These are phyloP conservation scores for Termitomyces heimii DNA, from an alignment of 768 basidiomycete species.

Conservation along the genomic window DNA sequence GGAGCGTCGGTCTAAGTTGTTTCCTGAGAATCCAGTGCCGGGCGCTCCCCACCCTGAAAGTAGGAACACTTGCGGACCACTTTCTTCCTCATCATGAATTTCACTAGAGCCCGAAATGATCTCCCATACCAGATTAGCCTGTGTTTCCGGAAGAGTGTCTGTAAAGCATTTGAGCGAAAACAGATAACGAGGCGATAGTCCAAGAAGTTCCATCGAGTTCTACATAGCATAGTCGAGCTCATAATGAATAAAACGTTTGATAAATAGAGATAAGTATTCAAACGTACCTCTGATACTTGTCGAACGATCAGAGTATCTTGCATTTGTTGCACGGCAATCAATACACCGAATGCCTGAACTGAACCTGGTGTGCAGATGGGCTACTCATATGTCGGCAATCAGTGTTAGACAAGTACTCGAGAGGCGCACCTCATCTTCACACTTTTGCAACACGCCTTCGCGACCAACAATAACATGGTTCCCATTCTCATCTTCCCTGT, in stretches of 20 bases:
- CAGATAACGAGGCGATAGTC: constrained; percentile 62
- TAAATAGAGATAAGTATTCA: background rate
- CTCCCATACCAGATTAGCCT: constrained; percentile 66
- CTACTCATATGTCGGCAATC: constrained; percentile 23
- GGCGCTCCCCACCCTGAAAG: constrained; percentile 70
- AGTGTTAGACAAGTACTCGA: background rate
- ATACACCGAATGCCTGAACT: constrained; percentile 78
- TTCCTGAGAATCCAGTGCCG: constrained; percentile 31
- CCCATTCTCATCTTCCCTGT: constrained; percentile 57
- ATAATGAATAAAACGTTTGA: background rate
- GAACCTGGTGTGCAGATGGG: constrained; percentile 81
- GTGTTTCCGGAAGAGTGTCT: constrained; percentile 57
- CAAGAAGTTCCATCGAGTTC: constrained; percentile 74
- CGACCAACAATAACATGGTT: constrained; percentile 66
- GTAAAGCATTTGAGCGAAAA: constrained; percentile 73
- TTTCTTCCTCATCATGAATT: constrained; percentile 35
- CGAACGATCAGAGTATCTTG: constrained; percentile 55
- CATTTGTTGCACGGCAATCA: constrained; percentile 63
- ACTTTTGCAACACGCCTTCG: constrained; percentile 57
- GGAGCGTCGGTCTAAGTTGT: constrained; percentile 27
- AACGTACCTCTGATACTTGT: constrained; percentile 72
- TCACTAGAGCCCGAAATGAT: constrained; percentile 65
- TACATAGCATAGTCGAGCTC: constrained; percentile 19
- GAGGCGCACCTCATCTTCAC: constrained; percentile 66
- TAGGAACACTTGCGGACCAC: constrained; percentile 56